Percentiles rank a stretch among this genome's conserved stretches.
phyloP scores from a whole-genome alignment of 108 stramenopile genomes.

The Skeletonema tropicum region DNA sequence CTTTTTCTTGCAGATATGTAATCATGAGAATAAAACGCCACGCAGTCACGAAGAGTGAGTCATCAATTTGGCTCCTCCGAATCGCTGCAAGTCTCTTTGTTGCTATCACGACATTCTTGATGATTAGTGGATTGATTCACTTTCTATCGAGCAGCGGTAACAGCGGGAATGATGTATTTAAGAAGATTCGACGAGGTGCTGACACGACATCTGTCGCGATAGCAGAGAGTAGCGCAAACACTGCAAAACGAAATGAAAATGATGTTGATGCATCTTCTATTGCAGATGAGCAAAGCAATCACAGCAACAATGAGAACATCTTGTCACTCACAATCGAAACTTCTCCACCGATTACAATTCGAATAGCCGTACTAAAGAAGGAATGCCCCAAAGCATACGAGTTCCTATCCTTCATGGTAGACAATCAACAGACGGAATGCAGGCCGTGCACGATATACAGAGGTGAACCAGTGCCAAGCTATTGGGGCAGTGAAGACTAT shows the following conservation, averaged over 20 bases:
- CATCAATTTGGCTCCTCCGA: background rate
- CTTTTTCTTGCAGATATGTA: too few species aligned
- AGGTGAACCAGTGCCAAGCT: constrained; percentile 33
- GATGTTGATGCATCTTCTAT: background rate
- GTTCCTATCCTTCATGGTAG: constrained; percentile 2
- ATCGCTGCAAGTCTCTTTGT: background rate
- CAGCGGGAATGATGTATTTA: background rate
- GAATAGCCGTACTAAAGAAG: constrained; percentile 1
- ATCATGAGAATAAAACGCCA: too few species aligned
- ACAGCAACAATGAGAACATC: background rate
- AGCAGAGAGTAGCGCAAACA: background rate
- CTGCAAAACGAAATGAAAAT: background rate
- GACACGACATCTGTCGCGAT: background rate
- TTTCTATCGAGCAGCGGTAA: background rate
- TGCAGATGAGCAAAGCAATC: background rate
- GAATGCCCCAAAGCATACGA: constrained; percentile 7
- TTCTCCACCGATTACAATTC: background rate
- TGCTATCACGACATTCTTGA: background rate
- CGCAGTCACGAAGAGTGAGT: too few species aligned
- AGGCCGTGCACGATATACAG: constrained; percentile 31
- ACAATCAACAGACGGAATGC: background rate
- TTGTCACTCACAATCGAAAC: background rate
- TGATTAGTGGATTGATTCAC: background rate
- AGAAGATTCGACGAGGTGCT: background rate
- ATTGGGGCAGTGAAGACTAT: constrained; percentile 34